Conservation (phyloP, 768 basidiomycete genomes). For the Termitomyces sp. region DNA sequence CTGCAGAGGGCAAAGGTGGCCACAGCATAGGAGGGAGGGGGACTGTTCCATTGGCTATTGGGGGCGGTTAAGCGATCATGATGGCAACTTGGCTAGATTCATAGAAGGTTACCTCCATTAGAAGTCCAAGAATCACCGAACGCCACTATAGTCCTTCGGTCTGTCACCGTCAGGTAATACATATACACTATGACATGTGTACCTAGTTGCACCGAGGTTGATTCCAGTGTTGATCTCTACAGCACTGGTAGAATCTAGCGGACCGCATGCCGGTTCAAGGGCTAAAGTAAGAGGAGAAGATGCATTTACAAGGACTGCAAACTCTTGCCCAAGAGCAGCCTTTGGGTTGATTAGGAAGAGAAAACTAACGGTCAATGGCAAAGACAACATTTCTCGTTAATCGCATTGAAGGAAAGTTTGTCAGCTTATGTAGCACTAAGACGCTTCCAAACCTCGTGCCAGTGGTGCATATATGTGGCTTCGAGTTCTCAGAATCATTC, state of each 20-base stretch:
- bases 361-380: background rate
- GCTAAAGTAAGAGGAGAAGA: conserved; percentile 1
- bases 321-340: background rate
- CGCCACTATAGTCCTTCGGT: background rate
- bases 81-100: background rate
- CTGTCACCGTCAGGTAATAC: background rate
- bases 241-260: background rate
- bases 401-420: background rate
- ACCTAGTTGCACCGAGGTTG: background rate
- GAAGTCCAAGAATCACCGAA: conserved; percentile 3
- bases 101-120: background rate
- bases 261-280: background rate
- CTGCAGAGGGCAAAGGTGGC: conserved; percentile 27
- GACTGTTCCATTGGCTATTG: conserved; percentile 27
- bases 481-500: background rate
- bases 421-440: background rate
- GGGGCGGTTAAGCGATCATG: background rate
- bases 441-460: background rate
- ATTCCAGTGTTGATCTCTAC: background rate
- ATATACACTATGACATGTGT: background rate
- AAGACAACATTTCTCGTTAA: background rate
- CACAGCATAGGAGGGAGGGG: conserved; percentile 25
- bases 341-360: background rate
- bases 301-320: background rate
- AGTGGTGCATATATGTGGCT: background rate